These are phyloP conservation scores for Yamadazyma scolyti DNA, from an alignment of 805 yeast species.

Conservation along the genomic window DNA sequence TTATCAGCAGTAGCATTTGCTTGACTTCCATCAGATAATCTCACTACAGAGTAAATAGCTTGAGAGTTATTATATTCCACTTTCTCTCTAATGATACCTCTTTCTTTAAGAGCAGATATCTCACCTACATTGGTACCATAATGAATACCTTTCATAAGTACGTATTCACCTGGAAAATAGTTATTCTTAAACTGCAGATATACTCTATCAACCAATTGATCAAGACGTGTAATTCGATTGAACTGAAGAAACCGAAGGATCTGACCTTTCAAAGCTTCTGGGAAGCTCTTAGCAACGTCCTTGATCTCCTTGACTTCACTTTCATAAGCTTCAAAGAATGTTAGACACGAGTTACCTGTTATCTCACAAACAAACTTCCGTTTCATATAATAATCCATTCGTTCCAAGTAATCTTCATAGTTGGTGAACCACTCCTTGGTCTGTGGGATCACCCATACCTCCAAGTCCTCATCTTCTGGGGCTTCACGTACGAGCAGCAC, in stretches of 20 bases:
- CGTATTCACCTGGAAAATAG: slow-evolving; percentile 88
- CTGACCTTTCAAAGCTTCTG: slow-evolving; percentile 89
- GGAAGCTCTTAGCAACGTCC: slow-evolving; percentile 76
- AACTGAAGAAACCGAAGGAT: slow-evolving; percentile 83
- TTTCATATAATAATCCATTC: slow-evolving; percentile 69
- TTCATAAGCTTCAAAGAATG: slow-evolving; percentile 83
- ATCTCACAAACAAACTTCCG: slow-evolving; percentile 92
- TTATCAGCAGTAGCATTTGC: slow-evolving; percentile 70
- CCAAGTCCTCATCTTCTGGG: slow-evolving; percentile 53
- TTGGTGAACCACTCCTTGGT: slow-evolving; percentile 85
- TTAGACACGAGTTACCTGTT: slow-evolving; percentile 88
- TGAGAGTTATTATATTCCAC: slow-evolving; percentile 64
- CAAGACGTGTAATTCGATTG: slow-evolving; percentile 76
- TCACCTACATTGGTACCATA: slow-evolving; percentile 16
- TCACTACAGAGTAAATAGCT: slow-evolving; percentile 66
- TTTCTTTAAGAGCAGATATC: slow-evolving; percentile 23
- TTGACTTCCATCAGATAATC: slow-evolving; percentile 50
- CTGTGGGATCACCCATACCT: slow-evolving; percentile 77
- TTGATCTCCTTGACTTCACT: slow-evolving; percentile 58
- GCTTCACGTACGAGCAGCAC: slow-evolving; percentile 54
- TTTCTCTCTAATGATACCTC: slow-evolving; percentile 77
- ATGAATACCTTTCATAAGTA: slow-evolving; percentile 47
- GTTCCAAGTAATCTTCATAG: slow-evolving; percentile 70
- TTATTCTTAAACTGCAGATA: slow-evolving; percentile 74
- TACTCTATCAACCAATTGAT: slow-evolving; percentile 82